Conservation (phyloP, 2,329 filamentous ascomycete species). For the Pseudogymnoascus sp. region DNA sequence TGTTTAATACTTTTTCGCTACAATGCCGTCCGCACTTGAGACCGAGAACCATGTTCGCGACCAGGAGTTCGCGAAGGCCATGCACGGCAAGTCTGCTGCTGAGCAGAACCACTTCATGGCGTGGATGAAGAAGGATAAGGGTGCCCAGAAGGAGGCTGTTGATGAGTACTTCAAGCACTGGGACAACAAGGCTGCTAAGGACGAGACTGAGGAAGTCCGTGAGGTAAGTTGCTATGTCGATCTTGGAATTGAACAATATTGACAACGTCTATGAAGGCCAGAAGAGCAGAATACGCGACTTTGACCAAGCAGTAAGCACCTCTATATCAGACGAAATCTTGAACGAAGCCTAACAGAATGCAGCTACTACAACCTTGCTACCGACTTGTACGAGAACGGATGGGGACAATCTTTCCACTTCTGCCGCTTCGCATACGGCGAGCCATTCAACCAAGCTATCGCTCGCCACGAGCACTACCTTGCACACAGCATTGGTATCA, state of each 20-base stretch:
- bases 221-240: slow-evolving; percentile 46
- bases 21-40: slow-evolving; percentile 47
- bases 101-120: slow-evolving; percentile 66
- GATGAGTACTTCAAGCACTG: slow-evolving; percentile 96
- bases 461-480: slow-evolving; percentile 97
- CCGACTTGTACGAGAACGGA: slow-evolving; percentile 91
- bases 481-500: slow-evolving; percentile 77
- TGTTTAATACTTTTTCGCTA: neutral
- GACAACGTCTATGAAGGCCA: slow-evolving; percentile 43
- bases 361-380: slow-evolving; percentile 95
- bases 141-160: slow-evolving; percentile 70
- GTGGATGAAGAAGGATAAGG: slow-evolving; percentile 75
- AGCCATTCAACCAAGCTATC: slow-evolving; percentile 84
- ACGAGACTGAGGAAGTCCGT: slow-evolving; percentile 76
- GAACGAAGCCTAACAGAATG: slow-evolving; percentile 15
- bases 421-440: slow-evolving; percentile 80
- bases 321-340: neutral
- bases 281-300: slow-evolving; percentile 82
- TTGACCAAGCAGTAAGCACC: slow-evolving; percentile 75
- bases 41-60: slow-evolving; percentile 75
- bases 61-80: slow-evolving; percentile 80
- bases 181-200: slow-evolving; percentile 71
- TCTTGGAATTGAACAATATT: neutral
- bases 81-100: slow-evolving; percentile 66
- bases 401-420: slow-evolving; percentile 98